Percentiles rank a stretch among this genome's conserved stretches.
Conservation (phyloP, 805 yeast genomes). For the Yarrowia bubula region DNA sequence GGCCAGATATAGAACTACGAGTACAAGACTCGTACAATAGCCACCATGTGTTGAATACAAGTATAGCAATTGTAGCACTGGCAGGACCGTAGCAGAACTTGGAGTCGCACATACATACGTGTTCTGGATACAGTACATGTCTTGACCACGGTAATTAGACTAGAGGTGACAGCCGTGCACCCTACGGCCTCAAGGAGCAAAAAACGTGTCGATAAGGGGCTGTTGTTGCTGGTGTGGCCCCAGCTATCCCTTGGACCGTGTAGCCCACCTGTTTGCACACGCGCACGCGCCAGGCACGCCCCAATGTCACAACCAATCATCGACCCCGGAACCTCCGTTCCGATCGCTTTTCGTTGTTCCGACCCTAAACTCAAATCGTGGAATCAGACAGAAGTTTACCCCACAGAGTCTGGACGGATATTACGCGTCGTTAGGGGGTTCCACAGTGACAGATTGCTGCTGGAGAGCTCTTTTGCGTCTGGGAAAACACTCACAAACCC, state of each 20-base stretch:
- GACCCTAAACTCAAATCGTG: background rate
- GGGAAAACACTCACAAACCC: background rate
- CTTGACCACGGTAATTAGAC: background rate
- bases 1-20: background rate
- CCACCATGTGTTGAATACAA: background rate
- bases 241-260: background rate
- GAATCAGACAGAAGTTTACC: constrained; percentile 21
- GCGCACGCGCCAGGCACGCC: constrained; percentile 25
- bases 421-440: no score
- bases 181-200: no score
- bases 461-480: no score
- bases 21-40: no score
- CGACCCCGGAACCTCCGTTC: constrained; percentile 6
- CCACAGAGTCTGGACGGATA: background rate
- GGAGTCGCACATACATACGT: background rate
- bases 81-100: no score
- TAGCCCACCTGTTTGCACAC: background rate
- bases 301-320: background rate
- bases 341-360: constrained; percentile 14
- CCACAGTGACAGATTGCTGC: background rate
- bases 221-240: no score
- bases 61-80: background rate
- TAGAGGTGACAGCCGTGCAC: no score
- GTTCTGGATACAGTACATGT: background rate
- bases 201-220: no score